These are phyloP conservation scores for Chlorella variabilis DNA, from an alignment of 163 green algal genomes.

Conservation along the genomic window DNA sequence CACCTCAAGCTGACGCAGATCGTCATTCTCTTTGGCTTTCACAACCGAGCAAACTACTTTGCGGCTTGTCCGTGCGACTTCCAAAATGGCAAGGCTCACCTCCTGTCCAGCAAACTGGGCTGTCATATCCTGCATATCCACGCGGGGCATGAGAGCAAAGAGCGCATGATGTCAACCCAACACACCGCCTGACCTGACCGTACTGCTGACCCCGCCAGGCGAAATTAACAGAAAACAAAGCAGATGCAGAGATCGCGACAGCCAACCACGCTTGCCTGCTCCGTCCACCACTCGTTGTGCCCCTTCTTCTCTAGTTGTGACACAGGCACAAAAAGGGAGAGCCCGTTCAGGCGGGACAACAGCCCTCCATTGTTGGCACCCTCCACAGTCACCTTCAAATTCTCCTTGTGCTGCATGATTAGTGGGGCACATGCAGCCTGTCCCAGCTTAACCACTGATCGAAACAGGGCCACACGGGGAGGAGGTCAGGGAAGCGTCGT, in stretches of 20 bases:
- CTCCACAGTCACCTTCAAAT: constrained; percentile 46
- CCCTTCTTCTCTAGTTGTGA: constrained; percentile 60
- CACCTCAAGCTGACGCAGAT: constrained; percentile 27
- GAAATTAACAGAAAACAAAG: too few species aligned
- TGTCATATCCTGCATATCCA: constrained; percentile 29
- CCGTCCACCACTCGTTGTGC: constrained; percentile 31
- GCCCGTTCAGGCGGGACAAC: constrained; percentile 48
- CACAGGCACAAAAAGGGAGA: constrained; percentile 68
- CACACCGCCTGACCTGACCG: too few species aligned
- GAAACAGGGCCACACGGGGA: not conserved
- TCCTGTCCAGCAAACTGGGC: constrained; percentile 40
- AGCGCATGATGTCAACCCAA: too few species aligned
- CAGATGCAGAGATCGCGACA: too few species aligned
- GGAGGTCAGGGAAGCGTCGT: too few species aligned
- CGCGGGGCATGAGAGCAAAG: too few species aligned
- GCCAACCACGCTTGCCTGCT: constrained; percentile 1
- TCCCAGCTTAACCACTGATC: not conserved
- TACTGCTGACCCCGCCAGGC: too few species aligned
- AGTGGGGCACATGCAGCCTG: too few species aligned
- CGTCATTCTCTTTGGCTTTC: constrained; percentile 43
- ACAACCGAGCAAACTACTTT: constrained; percentile 54
- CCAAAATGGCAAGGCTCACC: constrained; percentile 54
- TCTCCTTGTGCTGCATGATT: constrained; percentile 53
- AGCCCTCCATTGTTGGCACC: constrained; percentile 64
- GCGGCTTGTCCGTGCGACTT: constrained; percentile 41